Evolutionary conservation across 805 yeast species (phyloP).

Genomic region (Ogataea glucozyma): DNA sequence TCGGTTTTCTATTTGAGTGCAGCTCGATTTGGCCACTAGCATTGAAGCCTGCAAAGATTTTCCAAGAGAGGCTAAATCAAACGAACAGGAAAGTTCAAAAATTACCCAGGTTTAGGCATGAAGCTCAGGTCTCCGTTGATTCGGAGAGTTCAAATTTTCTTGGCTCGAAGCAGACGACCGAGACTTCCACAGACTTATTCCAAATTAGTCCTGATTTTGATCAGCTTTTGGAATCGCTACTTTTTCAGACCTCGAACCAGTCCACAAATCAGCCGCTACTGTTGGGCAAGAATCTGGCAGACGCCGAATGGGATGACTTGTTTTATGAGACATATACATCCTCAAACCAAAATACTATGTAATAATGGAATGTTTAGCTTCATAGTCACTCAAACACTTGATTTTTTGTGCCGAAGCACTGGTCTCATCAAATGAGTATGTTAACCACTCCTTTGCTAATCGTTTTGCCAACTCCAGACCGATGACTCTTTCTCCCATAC

Average conservation of each 20-base stretch:
- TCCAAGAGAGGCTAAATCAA: conserved; percentile 10
- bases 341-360: conserved; percentile 5
- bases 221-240: conserved; percentile 11
- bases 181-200: not conserved
- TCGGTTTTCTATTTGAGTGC: conserved; percentile 11
- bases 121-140: not conserved
- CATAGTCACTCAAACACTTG: conserved; percentile 19
- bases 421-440: conserved; percentile 41
- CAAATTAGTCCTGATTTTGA: conserved; percentile 13
- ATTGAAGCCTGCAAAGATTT: conserved; percentile 12
- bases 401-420: conserved; percentile 46
- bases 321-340: conserved; percentile 16
- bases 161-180: not conserved
- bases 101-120: not conserved
- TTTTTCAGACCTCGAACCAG: conserved; percentile 5
- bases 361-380: conserved; percentile 10
- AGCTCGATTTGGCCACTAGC: conserved; percentile 14
- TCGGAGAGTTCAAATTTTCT: not conserved
- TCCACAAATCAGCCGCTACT: conserved; percentile 8
- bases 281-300: conserved; percentile 12
- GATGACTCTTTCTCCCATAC: conserved; percentile 50
- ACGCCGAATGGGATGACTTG: conserved; percentile 16
- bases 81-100: not conserved
- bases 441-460: conserved; percentile 46
- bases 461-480: conserved; percentile 46